Conservation (phyloP, 257 asterid genomes). For the Solanum arcanum region DNA sequence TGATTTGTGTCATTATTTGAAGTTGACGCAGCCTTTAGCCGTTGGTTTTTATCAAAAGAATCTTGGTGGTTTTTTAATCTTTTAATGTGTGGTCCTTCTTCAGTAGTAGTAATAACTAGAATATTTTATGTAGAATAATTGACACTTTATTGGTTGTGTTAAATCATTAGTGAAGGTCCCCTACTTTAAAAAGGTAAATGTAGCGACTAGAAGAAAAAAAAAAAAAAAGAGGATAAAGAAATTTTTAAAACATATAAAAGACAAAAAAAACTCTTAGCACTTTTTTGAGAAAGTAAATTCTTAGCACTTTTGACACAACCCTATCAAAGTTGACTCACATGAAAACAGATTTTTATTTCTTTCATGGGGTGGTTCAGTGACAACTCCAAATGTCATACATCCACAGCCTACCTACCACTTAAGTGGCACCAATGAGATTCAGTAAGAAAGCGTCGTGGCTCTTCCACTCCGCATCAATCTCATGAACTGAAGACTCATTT, state of each 20-base stretch:
- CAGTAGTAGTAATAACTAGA: background rate
- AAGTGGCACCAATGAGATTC: background rate
- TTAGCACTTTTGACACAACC: background rate
- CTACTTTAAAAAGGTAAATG: background rate
- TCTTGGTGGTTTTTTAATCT: background rate
- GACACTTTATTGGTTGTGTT: background rate
- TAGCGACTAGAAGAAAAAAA: background rate
- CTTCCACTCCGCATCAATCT: background rate
- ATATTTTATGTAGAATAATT: background rate
- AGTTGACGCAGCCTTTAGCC: background rate
- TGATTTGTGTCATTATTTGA: background rate
- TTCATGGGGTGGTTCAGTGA: background rate
- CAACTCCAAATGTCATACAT: background rate
- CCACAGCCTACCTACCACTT: background rate
- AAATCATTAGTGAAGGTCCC: background rate
- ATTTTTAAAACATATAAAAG: background rate
- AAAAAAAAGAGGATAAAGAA: background rate
- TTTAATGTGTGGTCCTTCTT: background rate
- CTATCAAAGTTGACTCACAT: background rate
- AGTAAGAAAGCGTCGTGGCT: background rate
- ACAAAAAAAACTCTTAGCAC: too few relatives aligned
- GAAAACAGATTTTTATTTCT: too few relatives aligned
- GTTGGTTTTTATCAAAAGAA: background rate
- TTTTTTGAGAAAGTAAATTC: too few relatives aligned
- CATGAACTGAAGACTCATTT: too few relatives aligned